Conservation (phyloP, 352 stramenopile species). For the Lagenidium giganteum region DNA sequence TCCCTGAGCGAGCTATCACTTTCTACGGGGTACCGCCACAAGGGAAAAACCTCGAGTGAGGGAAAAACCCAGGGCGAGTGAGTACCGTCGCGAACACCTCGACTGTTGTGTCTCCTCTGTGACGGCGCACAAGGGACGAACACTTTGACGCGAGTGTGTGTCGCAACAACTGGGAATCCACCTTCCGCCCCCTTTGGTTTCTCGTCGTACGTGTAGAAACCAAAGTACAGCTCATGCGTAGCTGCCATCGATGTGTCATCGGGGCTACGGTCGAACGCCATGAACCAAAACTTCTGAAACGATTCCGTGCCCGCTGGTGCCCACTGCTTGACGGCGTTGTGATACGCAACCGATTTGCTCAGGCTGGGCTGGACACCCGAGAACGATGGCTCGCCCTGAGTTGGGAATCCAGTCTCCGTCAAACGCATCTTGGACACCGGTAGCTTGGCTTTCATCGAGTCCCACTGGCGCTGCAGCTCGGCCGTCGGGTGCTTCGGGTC, state of each 20-base stretch:
- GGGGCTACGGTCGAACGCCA: constrained; percentile 21
- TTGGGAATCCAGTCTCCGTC: constrained; percentile 59
- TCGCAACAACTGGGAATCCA: too few species aligned
- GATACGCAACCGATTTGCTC: constrained; percentile 20
- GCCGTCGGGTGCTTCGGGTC: constrained; percentile 3
- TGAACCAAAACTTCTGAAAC: constrained; percentile 24
- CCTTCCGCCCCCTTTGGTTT: constrained; percentile 10
- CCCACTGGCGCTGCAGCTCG: constrained; percentile 29
- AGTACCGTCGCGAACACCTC: too few species aligned
- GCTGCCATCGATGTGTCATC: constrained; percentile 15
- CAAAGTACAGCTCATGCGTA: constrained; percentile 25
- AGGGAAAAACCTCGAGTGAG: too few species aligned
- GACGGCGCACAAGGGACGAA: too few species aligned
- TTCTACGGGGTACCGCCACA: too few species aligned
- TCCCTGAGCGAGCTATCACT: too few species aligned
- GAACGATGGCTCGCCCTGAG: constrained; percentile 27
- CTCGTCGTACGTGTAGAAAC: constrained; percentile 21
- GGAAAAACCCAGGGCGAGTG: too few species aligned
- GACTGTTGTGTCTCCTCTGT: too few species aligned
- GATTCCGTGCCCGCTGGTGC: constrained; percentile 4
- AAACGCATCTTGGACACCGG: constrained; percentile 31
- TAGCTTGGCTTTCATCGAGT: constrained; percentile 32
- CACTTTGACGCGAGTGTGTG: too few species aligned
- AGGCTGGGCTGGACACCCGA: constrained; percentile 32
- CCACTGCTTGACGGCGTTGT: constrained; percentile 20